Base-by-base conservation (phyloP, 2,329 filamentous ascomycete species). In the Colletotrichum sp. region DNA sequence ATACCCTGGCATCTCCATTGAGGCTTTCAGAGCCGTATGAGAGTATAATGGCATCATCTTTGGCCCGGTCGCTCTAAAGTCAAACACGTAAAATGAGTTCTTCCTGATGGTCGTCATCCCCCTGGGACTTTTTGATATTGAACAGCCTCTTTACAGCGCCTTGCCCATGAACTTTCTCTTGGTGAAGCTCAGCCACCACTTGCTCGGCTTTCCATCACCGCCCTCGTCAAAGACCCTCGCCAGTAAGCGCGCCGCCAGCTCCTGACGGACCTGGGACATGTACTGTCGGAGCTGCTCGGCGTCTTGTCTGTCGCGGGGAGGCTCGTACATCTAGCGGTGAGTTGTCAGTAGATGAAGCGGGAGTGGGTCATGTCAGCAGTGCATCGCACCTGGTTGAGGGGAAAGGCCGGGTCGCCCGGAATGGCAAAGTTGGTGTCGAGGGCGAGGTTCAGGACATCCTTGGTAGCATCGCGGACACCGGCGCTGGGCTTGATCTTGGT, bases 121-220 rank as follows among this genome's bases (percentile, higher is more conserved):
- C 32, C 52, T 39, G 62, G 52, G 55, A 39, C 11, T 34, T 75
- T 52, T 36, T 29, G 15, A 30, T 55, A n/a, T 62, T 36, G 71
- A 70, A 44, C 27, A 32, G 63, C 34, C 27, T 36, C 64, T 34
- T 85, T 89, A 96, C 87, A 97, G 88, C 80, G 92, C 91, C 92
- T 99, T 99, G 85, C 96, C 96, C 97, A 99, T 99, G 84, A 99
- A 99, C 92, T 98, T 98, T 88, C 97, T 93, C 93, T 99, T 99
- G 70, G 95, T 95, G 85, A 98, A 99, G 90, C 97, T 99, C 85
- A 99, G 87, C 97, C 97, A 99, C 95, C 96, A 99, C 92, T 98
- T 92, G 86, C 88, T 91, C 71, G 92, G 92, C 86, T 91, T 91
- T 87, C 95, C 85, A 89, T 96, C 86, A 83, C 91, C 85, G 85